phyloP scores from a whole-genome alignment of 139 green algal genomes.

The Chlamydomonas asymmetrica region DNA sequence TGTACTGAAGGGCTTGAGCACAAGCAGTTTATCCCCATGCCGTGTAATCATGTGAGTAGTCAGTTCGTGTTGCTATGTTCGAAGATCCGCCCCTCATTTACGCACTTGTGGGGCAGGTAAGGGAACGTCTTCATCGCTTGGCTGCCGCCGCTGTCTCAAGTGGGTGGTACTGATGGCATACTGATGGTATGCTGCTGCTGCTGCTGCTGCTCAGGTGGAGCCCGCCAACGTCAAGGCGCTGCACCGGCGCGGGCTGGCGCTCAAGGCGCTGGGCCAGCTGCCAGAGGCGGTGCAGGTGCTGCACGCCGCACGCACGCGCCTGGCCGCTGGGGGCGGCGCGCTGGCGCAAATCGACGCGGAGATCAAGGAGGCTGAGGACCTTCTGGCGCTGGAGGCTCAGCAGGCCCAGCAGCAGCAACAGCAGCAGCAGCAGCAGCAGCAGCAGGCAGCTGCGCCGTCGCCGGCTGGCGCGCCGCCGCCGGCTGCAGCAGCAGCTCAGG shows the following conservation, averaged over 20 bases:
- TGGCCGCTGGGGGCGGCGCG: no score
- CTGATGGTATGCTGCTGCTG: no score
- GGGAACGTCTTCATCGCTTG: no score
- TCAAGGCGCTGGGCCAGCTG: constrained; percentile 21
- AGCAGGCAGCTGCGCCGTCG: neutral
- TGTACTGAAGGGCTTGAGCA: no score
- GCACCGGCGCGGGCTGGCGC: constrained; percentile 30
- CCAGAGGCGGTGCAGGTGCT: constrained; percentile 23
- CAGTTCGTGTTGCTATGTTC: no score
- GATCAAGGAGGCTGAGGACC: constrained; percentile 14
- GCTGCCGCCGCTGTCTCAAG: no score
- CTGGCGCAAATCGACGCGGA: neutral
- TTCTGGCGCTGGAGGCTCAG: neutral
- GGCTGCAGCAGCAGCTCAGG: neutral
- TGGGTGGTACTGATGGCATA: no score
- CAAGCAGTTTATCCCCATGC: no score
- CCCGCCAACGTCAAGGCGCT: constrained; percentile 21
- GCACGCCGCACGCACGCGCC: constrained; percentile 5
- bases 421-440: neutral
- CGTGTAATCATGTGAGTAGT: no score
- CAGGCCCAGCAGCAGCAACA: neutral
- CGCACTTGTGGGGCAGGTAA: no score
- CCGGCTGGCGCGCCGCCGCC: neutral
- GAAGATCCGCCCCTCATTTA: no score
- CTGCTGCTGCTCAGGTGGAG: no score